These are phyloP conservation scores for Cercospora janseana DNA, from an alignment of 2,329 filamentous ascomycete species.

Conservation along the genomic window DNA sequence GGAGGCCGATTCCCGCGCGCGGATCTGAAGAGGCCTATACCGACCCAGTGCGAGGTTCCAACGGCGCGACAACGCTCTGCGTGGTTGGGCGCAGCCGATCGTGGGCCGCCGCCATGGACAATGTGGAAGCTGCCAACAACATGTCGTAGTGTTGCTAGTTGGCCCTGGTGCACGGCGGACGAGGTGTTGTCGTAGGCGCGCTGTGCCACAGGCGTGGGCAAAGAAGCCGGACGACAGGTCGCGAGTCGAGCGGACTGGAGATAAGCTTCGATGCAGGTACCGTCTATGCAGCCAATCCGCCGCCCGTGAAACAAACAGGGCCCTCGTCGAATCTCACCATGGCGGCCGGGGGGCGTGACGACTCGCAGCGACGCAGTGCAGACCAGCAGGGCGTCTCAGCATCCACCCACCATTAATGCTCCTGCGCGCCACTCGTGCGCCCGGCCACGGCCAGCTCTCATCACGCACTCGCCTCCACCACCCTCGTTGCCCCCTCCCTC, in stretches of 20 bases:
- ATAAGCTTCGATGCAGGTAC: neutral
- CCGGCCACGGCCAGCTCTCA: neutral
- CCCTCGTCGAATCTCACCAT: no score
- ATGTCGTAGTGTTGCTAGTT: no score
- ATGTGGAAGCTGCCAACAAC: no score
- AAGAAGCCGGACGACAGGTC: neutral
- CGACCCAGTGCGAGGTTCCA: no score
- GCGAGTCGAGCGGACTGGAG: neutral
- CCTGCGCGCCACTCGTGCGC: constrained; percentile 1
- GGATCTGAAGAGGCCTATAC: no score
- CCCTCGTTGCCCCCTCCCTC: neutral
- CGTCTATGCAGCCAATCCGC: neutral
- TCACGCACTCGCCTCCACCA: neutral
- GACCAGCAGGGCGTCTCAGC: no score
- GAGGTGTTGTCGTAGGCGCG: neutral
- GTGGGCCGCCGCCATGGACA: no score
- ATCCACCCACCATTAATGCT: no score
- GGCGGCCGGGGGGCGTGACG: neutral
- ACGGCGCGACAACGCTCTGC: no score
- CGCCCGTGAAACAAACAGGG: constrained; percentile 7
- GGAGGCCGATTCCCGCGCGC: no score
- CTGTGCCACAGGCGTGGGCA: constrained; percentile 1
- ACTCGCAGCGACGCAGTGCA: neutral
- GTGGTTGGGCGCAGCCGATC: no score
- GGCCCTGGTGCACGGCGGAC: no score